Evolutionary conservation across 2,329 filamentous ascomycete genomes (phyloP).

Genomic region (Sporothrix protearum): DNA sequence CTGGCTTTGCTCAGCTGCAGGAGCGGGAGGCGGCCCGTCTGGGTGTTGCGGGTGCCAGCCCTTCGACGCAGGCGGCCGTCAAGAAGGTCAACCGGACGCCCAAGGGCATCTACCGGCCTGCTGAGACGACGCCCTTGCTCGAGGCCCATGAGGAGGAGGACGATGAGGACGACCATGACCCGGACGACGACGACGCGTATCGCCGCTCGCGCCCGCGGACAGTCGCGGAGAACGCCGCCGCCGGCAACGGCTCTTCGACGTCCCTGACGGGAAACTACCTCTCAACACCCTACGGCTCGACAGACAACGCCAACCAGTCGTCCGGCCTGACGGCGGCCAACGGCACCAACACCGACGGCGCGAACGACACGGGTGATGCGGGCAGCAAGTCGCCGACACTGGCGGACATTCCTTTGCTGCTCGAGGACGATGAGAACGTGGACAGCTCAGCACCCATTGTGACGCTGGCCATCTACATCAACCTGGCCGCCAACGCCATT

Average conservation of each 20-base stretch:
- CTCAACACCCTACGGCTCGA: neutral
- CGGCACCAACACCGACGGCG: neutral
- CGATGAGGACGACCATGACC: slow-evolving; percentile 43
- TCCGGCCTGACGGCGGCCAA: neutral
- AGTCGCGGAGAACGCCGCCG: neutral
- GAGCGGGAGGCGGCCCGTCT: neutral
- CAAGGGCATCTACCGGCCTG: slow-evolving; percentile 76
- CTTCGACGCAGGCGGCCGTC: slow-evolving; percentile 23
- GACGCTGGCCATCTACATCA: slow-evolving; percentile 82
- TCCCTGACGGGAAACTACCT: neutral
- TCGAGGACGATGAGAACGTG: slow-evolving; percentile 61
- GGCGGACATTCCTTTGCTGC: slow-evolving; percentile 62
- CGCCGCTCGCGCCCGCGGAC: slow-evolving; percentile 8
- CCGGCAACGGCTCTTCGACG: neutral
- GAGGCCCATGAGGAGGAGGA: slow-evolving; percentile 41
- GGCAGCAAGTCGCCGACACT: slow-evolving; percentile 36
- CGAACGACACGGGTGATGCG: slow-evolving; percentile 5
- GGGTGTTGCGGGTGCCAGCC: neutral
- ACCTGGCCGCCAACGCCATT: slow-evolving; percentile 72
- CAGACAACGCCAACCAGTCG: neutral
- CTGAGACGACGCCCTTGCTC: slow-evolving; percentile 66
- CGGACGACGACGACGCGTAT: slow-evolving; percentile 42
- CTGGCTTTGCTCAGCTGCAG: slow-evolving; percentile 21
- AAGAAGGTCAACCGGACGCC: slow-evolving; percentile 72
- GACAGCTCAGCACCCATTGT: slow-evolving; percentile 74